Conservation (phyloP, 2,329 filamentous ascomycete species). For the Bisporella sp. region DNA sequence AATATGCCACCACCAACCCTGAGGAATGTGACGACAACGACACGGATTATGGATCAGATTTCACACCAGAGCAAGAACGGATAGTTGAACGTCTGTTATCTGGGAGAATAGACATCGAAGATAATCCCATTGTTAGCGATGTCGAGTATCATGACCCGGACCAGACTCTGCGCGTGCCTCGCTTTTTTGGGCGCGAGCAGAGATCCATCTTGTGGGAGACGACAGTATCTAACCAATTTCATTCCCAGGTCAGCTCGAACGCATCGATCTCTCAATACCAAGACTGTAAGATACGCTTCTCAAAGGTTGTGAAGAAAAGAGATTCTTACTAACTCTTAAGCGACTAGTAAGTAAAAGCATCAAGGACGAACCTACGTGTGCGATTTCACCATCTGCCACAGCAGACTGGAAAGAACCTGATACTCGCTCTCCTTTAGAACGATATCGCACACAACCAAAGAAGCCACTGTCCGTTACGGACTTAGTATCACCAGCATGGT, state of each 20-base stretch:
- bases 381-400: too few relatives aligned
- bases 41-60: slow-evolving; percentile 59
- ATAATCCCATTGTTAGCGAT: slow-evolving; percentile 20
- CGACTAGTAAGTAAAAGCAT: slow-evolving; percentile 47
- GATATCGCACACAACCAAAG: slow-evolving; percentile 70
- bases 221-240: slow-evolving; percentile 4
- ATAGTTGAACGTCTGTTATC: slow-evolving; percentile 42
- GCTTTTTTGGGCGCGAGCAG: slow-evolving; percentile 32
- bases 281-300: slow-evolving; percentile 38
- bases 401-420: slow-evolving; percentile 26
- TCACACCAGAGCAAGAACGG: slow-evolving; percentile 49
- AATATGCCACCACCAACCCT: slow-evolving; percentile 9
- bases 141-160: slow-evolving; percentile 27
- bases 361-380: not conserved
- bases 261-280: slow-evolving; percentile 34
- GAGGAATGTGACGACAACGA: slow-evolving; percentile 12
- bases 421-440: slow-evolving; percentile 58
- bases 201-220: slow-evolving; percentile 22
- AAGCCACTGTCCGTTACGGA: slow-evolving; percentile 85
- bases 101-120: slow-evolving; percentile 28
- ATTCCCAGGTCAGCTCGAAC: too few relatives aligned
- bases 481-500: slow-evolving; percentile 85
- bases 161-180: slow-evolving; percentile 31
- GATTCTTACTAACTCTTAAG: slow-evolving; percentile 56
- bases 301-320: slow-evolving; percentile 4